phyloP scores from a whole-genome alignment of 441 rosid genomes.

The Corymbia calophylla region DNA sequence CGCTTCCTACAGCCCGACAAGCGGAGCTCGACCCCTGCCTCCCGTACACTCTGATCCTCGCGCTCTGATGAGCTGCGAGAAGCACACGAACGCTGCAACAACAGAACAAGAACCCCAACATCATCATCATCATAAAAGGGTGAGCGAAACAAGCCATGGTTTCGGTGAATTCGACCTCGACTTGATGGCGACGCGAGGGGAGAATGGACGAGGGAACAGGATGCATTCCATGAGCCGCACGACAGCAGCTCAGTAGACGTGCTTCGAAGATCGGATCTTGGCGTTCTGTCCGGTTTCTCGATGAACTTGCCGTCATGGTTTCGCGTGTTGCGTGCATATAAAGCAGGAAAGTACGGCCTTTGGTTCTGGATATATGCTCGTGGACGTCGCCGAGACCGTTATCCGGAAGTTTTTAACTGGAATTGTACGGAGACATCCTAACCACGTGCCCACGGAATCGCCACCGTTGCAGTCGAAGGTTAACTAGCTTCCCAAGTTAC shows the following conservation, averaged over 20 bases:
- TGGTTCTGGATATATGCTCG: constrained; percentile 36
- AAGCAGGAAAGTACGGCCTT: constrained; percentile 29
- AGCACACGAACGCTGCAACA: constrained; percentile 29
- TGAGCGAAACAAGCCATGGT: neutral
- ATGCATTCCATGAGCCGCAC: constrained; percentile 36
- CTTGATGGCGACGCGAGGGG: constrained; percentile 16
- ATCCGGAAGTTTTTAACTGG: constrained; percentile 12
- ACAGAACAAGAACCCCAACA: neutral
- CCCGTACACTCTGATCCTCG: constrained; percentile 12
- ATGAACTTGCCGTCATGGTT: neutral
- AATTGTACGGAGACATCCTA: constrained; percentile 6
- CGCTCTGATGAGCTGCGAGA: constrained; percentile 10
- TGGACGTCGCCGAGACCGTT: neutral
- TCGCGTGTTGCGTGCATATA: constrained; percentile 1
- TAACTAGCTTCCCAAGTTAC: neutral
- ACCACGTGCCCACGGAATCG: neutral
- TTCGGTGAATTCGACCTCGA: constrained; percentile 18
- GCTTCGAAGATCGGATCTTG: neutral
- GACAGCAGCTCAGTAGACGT: neutral
- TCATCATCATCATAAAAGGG: neutral
- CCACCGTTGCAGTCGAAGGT: neutral
- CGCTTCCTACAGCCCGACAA: constrained; percentile 26
- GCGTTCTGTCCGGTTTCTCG: neutral
- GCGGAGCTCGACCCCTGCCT: constrained; percentile 17
- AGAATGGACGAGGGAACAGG: constrained; percentile 17